A percentile compares a stretch with the other conserved stretches of the same genome.
Evolutionary conservation across 192 early-diverging fungal species (phyloP).

Genomic region (Chytriomyces confervae): DNA sequence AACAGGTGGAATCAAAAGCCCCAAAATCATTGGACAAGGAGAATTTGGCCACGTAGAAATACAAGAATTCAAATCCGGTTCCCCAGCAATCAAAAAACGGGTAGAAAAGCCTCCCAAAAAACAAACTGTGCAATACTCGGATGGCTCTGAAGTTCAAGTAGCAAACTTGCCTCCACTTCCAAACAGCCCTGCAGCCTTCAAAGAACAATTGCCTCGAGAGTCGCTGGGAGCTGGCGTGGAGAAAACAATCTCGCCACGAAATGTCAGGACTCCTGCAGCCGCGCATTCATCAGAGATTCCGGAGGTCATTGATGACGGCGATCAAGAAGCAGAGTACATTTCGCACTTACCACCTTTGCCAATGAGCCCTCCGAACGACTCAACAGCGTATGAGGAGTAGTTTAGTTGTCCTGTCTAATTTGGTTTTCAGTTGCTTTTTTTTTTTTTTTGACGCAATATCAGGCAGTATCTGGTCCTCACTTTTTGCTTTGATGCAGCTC

Average conservation of each 20-base stretch:
- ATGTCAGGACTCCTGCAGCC: no score
- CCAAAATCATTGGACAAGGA: neutral
- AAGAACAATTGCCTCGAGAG: neutral
- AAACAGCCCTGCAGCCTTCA: slow-evolving; percentile 8
- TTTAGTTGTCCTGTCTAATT: neutral
- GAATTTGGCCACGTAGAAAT: neutral
- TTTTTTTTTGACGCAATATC: neutral
- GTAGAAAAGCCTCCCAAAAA: neutral
- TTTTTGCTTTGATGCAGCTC: no score
- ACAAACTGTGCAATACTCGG: slow-evolving; percentile 25
- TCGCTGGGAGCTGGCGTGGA: neutral
- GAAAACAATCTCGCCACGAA: neutral
- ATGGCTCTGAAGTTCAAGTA: slow-evolving; percentile 10
- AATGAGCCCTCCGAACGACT: slow-evolving; percentile 15
- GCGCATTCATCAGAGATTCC: no score
- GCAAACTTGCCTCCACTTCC: slow-evolving; percentile 28
- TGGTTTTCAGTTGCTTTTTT: neutral
- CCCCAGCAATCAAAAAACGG: slow-evolving; percentile 1
- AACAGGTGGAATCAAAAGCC: neutral
- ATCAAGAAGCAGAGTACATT: neutral
- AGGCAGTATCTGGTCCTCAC: no score
- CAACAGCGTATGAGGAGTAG: slow-evolving; percentile 12
- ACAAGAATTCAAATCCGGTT: slow-evolving; percentile 17
- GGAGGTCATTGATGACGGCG: neutral
- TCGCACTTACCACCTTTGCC: slow-evolving; percentile 25